These are phyloP conservation scores for Toxoplasma gondii DNA, from an alignment of 169 alveolate species.

Conservation along the genomic window DNA sequence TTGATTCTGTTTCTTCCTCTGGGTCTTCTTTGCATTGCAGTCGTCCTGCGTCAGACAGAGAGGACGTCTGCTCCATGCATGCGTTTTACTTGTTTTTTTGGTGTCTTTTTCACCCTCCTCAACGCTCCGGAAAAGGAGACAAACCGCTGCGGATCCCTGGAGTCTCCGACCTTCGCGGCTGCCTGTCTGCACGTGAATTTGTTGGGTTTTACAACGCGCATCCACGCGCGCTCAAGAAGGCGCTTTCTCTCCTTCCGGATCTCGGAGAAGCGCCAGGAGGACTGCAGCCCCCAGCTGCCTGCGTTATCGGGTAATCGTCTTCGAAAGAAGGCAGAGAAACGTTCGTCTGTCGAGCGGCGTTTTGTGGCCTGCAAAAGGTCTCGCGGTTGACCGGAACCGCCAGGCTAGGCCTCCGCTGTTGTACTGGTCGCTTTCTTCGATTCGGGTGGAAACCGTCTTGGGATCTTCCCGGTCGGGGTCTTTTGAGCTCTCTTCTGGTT, in stretches of 20 bases:
- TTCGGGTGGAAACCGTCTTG: too few relatives aligned
- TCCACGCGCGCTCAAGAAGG: constrained; percentile 48
- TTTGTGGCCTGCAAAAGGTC: too few relatives aligned
- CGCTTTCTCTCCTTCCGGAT: not conserved
- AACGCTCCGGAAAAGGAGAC: not conserved
- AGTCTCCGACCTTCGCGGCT: not conserved
- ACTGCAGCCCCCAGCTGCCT: not conserved
- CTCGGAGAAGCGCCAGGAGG: not conserved
- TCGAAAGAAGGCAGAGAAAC: not conserved
- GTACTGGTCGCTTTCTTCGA: too few relatives aligned
- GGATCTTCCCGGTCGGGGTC: too few relatives aligned
- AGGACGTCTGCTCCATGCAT: not conserved
- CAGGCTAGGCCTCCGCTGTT: too few relatives aligned
- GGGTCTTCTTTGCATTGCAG: not conserved
- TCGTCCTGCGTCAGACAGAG: too few relatives aligned
- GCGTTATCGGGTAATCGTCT: constrained; percentile 46
- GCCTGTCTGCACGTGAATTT: constrained; percentile 64
- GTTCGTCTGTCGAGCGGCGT: not conserved
- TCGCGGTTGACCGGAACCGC: too few relatives aligned
- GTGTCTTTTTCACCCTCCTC: not conserved
- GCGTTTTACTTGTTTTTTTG: not conserved
- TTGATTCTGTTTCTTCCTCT: not conserved
- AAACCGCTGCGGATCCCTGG: not conserved
- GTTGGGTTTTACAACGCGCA: constrained; percentile 79
- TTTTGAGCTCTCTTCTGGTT: too few relatives aligned